Base-by-base conservation (phyloP, 805 yeast species). In the Cyberlindnera maritima region DNA sequence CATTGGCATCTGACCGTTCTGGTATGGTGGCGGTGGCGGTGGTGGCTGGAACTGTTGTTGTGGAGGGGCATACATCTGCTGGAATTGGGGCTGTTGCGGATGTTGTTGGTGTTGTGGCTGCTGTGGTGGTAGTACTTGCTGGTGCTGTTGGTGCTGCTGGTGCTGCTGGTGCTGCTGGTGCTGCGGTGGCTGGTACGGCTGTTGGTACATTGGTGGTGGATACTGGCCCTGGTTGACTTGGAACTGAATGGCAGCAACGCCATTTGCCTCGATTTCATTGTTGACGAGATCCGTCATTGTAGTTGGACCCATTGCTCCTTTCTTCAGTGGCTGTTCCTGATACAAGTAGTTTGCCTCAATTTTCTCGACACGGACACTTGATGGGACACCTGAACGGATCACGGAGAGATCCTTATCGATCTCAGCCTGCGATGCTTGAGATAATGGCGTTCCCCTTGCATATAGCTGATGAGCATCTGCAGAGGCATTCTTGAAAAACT, bases 221-320 rank as follows among this genome's bases (percentile, higher is more conserved):
- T 15, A 33, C 7, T 39, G 41, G 3, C 40, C 33, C 13, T 26
- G 41, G 15, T 32, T 46, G 14, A 44, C 19, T 33, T 43, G 48
- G 44, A 37, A 49, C 29, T 41, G 49, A 17, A 49, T 15, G 4
- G 40, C 52, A 2, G 47, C 46, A 1, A 46, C 36, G 4, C 57
- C 58, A 12, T 49, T 51, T 19, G 54, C 54, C 36, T 52, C 60
- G 29, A 60, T 37, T 37, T 57, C 60, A 13, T 37, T 35, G 44
- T 60, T 60, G n/a, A 60, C 61, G 18, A 60, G 36, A 28, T 60
- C 64, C 8, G 64, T 60, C 58, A 58, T 54, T 31, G 64, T 60
- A 12, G 62, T 55, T 19, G 59, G 58, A 2, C 48, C 47, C 3
- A 35, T 23, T 5, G 43, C 3, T 3, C 17, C 33, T 34, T 47